Evolutionary conservation across 106 monocot genomes (phyloP).

Genomic region (Dendrobium huoshanense): DNA sequence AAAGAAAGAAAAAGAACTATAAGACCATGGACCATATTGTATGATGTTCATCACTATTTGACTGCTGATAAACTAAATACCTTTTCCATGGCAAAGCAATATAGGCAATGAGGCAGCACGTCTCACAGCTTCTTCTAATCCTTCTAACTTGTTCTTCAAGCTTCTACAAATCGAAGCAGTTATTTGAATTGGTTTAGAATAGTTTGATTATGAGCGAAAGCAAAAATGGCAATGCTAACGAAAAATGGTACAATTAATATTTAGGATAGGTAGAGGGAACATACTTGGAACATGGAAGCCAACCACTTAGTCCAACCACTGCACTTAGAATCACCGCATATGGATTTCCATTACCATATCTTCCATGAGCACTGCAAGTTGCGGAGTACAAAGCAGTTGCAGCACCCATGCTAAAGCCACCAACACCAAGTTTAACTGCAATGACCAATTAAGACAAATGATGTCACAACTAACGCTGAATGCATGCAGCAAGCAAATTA

Average conservation of each 20-base stretch:
- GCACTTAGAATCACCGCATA: conserved; percentile 71
- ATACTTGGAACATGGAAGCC: conserved; percentile 92
- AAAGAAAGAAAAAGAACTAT: background rate
- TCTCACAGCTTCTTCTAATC: conserved; percentile 52
- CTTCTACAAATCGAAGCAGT: conserved; percentile 25
- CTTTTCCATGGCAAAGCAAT: conserved; percentile 95
- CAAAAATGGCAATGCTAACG: background rate
- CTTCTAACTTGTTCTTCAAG: conserved; percentile 54
- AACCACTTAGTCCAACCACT: conserved; percentile 85
- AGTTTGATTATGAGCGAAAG: background rate
- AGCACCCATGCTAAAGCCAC: conserved; percentile 99
- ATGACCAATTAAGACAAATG: conserved; percentile 4
- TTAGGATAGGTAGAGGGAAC: conserved; percentile 1
- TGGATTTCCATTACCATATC: conserved; percentile 74
- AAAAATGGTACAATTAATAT: background rate
- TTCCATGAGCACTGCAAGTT: conserved; percentile 70
- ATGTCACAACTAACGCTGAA: background rate
- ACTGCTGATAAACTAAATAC: conserved; percentile 22
- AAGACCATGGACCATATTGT: conserved; percentile 1
- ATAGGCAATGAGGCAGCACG: conserved; percentile 78
- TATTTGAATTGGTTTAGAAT: background rate
- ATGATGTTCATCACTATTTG: background rate
- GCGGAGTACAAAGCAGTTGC: conserved; percentile 88
- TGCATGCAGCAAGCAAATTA: no score
- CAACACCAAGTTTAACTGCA: conserved; percentile 92